A percentile compares a stretch with the other conserved stretches of the same genome.
Conservation (phyloP, 768 basidiomycete genomes). For the Hydnomerulius pinastri region DNA sequence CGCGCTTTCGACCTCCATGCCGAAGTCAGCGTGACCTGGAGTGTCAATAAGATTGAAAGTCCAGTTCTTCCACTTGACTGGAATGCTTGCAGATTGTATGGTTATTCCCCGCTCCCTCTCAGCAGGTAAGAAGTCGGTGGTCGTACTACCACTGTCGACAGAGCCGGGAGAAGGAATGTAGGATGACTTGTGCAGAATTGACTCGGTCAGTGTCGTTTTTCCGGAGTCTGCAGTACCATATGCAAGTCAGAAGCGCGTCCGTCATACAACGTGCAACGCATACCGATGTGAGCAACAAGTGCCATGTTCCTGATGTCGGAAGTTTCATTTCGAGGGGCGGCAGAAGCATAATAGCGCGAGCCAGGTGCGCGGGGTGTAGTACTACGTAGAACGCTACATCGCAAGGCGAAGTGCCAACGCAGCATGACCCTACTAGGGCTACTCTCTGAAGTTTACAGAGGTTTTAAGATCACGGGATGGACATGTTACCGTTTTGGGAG, state of each 20-base stretch:
- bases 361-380: neutral
- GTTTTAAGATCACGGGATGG: neutral
- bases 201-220: conserved; percentile 88
- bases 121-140: conserved; percentile 86
- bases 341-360: conserved; percentile 25
- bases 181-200: conserved; percentile 73
- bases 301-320: conserved; percentile 72
- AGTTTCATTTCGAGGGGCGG: conserved; percentile 32
- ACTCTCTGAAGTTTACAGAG: neutral
- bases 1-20: conserved; percentile 96
- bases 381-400: conserved; percentile 14
- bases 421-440: conserved; percentile 19
- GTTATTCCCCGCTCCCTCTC: conserved; percentile 91
- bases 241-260: conserved; percentile 6
- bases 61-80: conserved; percentile 83
- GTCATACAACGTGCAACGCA: conserved; percentile 16
- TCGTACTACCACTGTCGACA: conserved; percentile 89
- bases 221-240: conserved; percentile 64
- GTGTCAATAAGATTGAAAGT: conserved; percentile 88
- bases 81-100: conserved; percentile 90
- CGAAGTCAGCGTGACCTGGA: conserved; percentile 92
- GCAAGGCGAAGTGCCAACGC: conserved; percentile 5
- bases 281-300: conserved; percentile 88
- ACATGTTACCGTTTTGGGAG: neutral
- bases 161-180: conserved; percentile 76